Evolutionary conservation across 129 eudicot genomes (phyloP), one percentile per base, ranked within the genome.

Genomic region (Flaveria trinervia): DNA sequence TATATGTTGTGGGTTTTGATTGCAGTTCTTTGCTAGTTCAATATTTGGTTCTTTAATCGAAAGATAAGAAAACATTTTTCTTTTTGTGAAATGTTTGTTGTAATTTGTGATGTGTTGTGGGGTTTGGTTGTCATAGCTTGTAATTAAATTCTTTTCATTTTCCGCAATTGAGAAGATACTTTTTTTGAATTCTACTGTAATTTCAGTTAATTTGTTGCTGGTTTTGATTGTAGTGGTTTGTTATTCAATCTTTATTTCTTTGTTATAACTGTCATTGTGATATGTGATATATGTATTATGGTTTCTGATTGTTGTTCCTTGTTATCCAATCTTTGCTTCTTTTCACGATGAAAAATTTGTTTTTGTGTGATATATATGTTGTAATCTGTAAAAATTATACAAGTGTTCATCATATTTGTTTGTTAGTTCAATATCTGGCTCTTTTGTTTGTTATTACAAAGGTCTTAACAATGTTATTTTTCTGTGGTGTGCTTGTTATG

Each of bases 21-120:
- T 30, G 76, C 52, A 30, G 28, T 71, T 49, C 22, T 23, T 51
- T 71, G 76, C 28, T 28, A 71, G 68, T 72, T 55, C 2, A 39
- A 55, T 52, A 30, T 71, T 71, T 50, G 41, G 43, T 18, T 11
- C 6, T 9, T 16, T 36, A 10, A 54, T 0, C 0, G 10, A 18
- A 16, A 54, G 26, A 17, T 52, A 0, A 51, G 7, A 2, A 9
- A n/a, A n/a, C 0, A 17, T 51, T 11, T 57, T 10, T 20, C 46
- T 20, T 59, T 57, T 41, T 22, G 51, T 73, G 51, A 54, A 33
- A 56, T 59, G 46, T 30, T 30, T 30, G 36, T 30, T 3, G 36
- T 30, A 3, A 30, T 30, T 30, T 30, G 36, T 30, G 36, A 30
- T 30, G 5, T 30, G 36, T 30, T 30, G 36, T 30, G 36, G 36